These are phyloP conservation scores for Chaetomium olivaceum DNA, from an alignment of 2,329 filamentous ascomycete species.

Conservation along the genomic window DNA sequence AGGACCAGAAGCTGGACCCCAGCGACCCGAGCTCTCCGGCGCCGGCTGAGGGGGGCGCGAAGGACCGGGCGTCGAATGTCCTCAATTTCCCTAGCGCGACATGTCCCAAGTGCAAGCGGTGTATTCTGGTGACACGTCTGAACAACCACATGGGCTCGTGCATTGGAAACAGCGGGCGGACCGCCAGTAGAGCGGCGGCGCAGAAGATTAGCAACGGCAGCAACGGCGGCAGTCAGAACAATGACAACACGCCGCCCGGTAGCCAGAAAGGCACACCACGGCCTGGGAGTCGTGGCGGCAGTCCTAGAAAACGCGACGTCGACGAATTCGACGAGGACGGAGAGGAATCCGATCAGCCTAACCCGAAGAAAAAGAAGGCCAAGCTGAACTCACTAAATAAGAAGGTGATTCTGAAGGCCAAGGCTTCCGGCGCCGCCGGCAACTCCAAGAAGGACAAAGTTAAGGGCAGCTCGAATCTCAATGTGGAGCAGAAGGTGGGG, in stretches of 20 bases:
- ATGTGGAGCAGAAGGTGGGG: constrained; percentile 49
- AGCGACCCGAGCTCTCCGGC: constrained; percentile 48
- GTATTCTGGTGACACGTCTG: constrained; percentile 63
- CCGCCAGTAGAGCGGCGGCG: constrained; percentile 61
- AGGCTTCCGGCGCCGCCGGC: constrained; percentile 35
- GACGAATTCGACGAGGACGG: constrained; percentile 57
- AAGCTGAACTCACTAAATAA: constrained; percentile 52
- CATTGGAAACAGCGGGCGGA: constrained; percentile 65
- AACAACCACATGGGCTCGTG: constrained; percentile 70
- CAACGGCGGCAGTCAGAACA: constrained; percentile 51
- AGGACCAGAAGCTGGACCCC: constrained; percentile 59
- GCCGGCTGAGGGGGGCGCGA: constrained; percentile 41
- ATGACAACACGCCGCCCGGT: constrained; percentile 60
- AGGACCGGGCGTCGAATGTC: constrained; percentile 60
- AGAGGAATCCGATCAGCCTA: constrained; percentile 51
- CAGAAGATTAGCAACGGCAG: constrained; percentile 62
- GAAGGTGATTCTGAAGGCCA: constrained; percentile 59
- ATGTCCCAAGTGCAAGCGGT: constrained; percentile 67
- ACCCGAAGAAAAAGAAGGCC: constrained; percentile 59
- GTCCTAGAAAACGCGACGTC: constrained; percentile 58
- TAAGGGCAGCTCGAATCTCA: constrained; percentile 53
- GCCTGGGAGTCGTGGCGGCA: constrained; percentile 54
- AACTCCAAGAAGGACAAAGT: constrained; percentile 55
- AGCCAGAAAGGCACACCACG: constrained; percentile 64
- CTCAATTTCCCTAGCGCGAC: constrained; percentile 66